Percentiles rank a stretch among this genome's conserved stretches.
These are phyloP conservation scores for Ustilago esculenta DNA, from an alignment of 1,284 basidiomycete species.

Conservation along the genomic window DNA sequence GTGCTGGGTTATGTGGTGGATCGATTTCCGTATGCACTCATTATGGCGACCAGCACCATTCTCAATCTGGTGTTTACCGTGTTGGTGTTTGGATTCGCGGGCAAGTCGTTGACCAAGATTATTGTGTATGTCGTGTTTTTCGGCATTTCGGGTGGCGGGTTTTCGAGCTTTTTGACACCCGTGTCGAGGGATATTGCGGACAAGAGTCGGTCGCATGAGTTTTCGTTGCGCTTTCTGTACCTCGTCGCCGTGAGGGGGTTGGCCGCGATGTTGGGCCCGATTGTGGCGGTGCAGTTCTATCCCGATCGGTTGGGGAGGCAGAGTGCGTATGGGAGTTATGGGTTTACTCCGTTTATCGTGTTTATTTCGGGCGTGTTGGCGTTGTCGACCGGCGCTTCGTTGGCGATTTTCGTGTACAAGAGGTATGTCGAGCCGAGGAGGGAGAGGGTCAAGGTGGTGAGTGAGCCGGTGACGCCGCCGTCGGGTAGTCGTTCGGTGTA, in stretches of 20 bases:
- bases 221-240: slow-evolving; percentile 32
- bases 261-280: slow-evolving; percentile 50
- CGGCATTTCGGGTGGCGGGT: slow-evolving; percentile 44
- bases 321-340: slow-evolving; percentile 30
- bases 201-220: slow-evolving; percentile 13
- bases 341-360: slow-evolving; percentile 32
- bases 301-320: slow-evolving; percentile 8
- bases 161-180: slow-evolving; percentile 39
- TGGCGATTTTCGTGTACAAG: slow-evolving; percentile 22
- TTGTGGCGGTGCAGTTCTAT: slow-evolving; percentile 54
- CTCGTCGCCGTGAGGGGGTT: slow-evolving; percentile 38
- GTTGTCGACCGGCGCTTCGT: slow-evolving; percentile 14
- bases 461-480: slow-evolving; percentile 10
- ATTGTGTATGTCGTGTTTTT: slow-evolving; percentile 54
- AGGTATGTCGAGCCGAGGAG: not conserved
- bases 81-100: slow-evolving; percentile 54
- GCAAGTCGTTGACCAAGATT: slow-evolving; percentile 44
- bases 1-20: slow-evolving; percentile 49
- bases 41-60: slow-evolving; percentile 45
- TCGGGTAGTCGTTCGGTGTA: not conserved
- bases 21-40: slow-evolving; percentile 36
- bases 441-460: slow-evolving; percentile 1
- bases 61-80: slow-evolving; percentile 44
- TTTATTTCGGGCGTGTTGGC: slow-evolving; percentile 31
- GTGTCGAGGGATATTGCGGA: slow-evolving; percentile 30